Evolutionary conservation across 1,284 basidiomycete genomes (phyloP), one percentile per base, ranked within the genome.

Genomic region (Rhizoctonia solani): DNA sequence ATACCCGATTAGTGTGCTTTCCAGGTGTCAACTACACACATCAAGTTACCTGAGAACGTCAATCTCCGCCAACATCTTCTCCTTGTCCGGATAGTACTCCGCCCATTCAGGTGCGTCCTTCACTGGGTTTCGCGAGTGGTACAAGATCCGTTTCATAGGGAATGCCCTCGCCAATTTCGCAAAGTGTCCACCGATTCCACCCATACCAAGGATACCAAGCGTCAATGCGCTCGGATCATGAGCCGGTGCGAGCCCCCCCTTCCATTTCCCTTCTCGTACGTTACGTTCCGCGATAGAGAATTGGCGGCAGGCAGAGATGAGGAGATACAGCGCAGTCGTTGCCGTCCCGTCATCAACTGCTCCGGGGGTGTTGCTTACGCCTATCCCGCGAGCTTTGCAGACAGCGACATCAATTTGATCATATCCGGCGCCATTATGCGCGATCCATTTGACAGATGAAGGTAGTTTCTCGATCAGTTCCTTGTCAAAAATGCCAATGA

Each of bases 301-400:
- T 71, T 91, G 87, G 34, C 94, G 87, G 52, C 95, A 76, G n/a
- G 90, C 84, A 21, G 92, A 91, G 72, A 96, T 84, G 72, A 93
- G 79, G 59, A 96, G 86, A 78, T 89, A 96, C 23, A 94, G 80
- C 0, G 88, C 93, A 0, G 92, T 92, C 1, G 93, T 95, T 0
- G 94, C 94, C 0, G 94, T 95, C 2, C 89, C 93, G 71, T 94
- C 92, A 78, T 97, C 91, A 55, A 96, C 94, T 2, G 92, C 92
- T 16, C 87, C 87, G 1, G 94, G 94, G 0, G 94, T 96, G 75
- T 97, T 93, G 14, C 92, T 92, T n/a, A 96, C 86, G 61, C 79
- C 80, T 72, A 96, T 93, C 11, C 90, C 88, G 76, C 83, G 83
- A 14, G 82, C 84, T 72, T 86, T 89, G 76, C 88, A 89, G 3